A percentile compares a stretch with the other conserved stretches of the same genome.
phyloP scores from a whole-genome alignment of 164 flowering plant species.

The Warburgia ugandensis region DNA sequence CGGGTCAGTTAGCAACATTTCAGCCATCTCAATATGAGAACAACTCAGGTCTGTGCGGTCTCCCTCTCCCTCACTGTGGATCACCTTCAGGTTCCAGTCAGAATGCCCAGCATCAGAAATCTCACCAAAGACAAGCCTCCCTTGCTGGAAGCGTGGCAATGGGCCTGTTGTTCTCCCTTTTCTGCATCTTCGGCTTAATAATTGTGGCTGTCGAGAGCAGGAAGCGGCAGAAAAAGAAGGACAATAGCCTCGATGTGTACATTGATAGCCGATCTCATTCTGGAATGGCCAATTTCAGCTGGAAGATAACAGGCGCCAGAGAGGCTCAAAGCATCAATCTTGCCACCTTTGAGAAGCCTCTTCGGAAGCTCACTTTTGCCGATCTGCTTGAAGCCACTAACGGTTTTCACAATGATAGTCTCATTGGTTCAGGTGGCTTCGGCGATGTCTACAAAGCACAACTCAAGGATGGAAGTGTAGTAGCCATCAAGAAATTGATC shows the following conservation, averaged over 20 bases:
- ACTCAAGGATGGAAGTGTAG: constrained; percentile 76
- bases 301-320: constrained; percentile 66
- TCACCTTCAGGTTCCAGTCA: constrained; percentile 11
- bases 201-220: constrained; percentile 49
- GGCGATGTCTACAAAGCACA: constrained; percentile 95
- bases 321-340: constrained; percentile 89
- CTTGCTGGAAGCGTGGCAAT: constrained; percentile 84
- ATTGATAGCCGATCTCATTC: constrained; percentile 54
- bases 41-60: constrained; percentile 83
- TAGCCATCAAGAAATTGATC: constrained; percentile 90
- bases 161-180: constrained; percentile 72
- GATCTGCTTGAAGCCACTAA: constrained; percentile 94
- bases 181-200: constrained; percentile 68
- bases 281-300: constrained; percentile 39
- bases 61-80: constrained; percentile 61
- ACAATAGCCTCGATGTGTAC: constrained; percentile 37
- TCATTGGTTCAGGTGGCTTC: constrained; percentile 92
- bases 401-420: constrained; percentile 73
- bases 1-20: constrained; percentile 68
- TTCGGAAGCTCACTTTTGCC: constrained; percentile 83
- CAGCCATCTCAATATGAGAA: constrained; percentile 43
- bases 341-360: constrained; percentile 85
- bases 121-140: constrained; percentile 55
- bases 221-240: constrained; percentile 61
- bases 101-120: constrained; percentile 30